Evolutionary conservation across 768 basidiomycete species (phyloP).

Genomic region (Candolleomyces eurysporus): DNA sequence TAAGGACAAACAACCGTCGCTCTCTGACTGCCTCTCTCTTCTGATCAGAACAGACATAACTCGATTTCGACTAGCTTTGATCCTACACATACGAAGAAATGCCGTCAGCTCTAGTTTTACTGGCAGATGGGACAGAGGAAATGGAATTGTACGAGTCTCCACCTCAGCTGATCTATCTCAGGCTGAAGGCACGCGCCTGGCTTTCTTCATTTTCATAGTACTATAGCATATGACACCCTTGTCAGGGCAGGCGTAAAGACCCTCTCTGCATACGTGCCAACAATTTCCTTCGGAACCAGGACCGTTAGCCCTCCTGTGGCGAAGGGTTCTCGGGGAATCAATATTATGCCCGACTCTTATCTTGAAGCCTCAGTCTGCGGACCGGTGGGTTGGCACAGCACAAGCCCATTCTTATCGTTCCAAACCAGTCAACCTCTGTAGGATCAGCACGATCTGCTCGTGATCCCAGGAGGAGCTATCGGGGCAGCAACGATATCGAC

Average conservation of each 20-base stretch:
- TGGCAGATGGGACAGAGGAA: slow-evolving; percentile 84
- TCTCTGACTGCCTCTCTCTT: no score
- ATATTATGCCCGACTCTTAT: slow-evolving; percentile 63
- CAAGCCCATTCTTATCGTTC: neutral
- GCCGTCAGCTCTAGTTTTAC: slow-evolving; percentile 66
- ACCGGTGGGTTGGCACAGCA: slow-evolving; percentile 36
- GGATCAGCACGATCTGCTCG: slow-evolving; percentile 65
- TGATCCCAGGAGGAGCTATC: slow-evolving; percentile 77
- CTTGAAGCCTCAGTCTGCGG: slow-evolving; percentile 44
- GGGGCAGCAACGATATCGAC: slow-evolving; percentile 74
- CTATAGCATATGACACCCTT: slow-evolving; percentile 79
- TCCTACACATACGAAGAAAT: slow-evolving; percentile 16
- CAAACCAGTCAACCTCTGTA: slow-evolving; percentile 20
- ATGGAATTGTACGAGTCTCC: slow-evolving; percentile 71
- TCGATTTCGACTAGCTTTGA: no score
- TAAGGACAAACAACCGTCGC: no score
- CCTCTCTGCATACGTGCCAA: slow-evolving; percentile 60
- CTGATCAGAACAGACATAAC: no score
- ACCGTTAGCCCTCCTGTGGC: slow-evolving; percentile 44
- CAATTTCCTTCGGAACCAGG: slow-evolving; percentile 12
- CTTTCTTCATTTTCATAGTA: slow-evolving; percentile 38
- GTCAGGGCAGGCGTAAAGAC: slow-evolving; percentile 70
- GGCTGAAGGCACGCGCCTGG: no score
- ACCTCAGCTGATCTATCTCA: neutral
- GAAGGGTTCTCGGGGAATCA: slow-evolving; percentile 70